A percentile compares a stretch with the other conserved stretches of the same genome.
These are phyloP conservation scores for Chernovozyma aurita DNA, from an alignment of 1,139 yeast genomes.

Conservation along the genomic window DNA sequence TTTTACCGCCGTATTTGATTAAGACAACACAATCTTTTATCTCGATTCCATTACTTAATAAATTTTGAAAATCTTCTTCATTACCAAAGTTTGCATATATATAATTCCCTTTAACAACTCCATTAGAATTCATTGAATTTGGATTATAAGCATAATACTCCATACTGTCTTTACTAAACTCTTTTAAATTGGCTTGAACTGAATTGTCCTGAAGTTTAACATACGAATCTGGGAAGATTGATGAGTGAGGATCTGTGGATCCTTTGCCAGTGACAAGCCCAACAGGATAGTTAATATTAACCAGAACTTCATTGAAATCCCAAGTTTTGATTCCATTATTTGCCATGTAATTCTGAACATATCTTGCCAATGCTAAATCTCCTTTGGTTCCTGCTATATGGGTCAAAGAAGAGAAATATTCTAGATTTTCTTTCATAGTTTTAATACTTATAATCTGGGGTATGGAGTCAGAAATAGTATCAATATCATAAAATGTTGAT, in stretches of 20 bases:
- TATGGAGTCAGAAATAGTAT: constrained; percentile 45
- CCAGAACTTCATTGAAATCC: constrained; percentile 46
- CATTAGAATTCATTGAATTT: constrained; percentile 46
- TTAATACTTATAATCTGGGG: constrained; percentile 48
- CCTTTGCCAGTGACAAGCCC: constrained; percentile 9
- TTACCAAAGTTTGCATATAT: constrained; percentile 60
- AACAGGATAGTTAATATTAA: constrained; percentile 56
- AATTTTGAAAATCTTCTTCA: constrained; percentile 46
- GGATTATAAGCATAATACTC: constrained; percentile 60
- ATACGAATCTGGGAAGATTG: constrained; percentile 10
- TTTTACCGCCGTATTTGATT: constrained; percentile 53
- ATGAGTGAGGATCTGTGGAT: constrained; percentile 13
- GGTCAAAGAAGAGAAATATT: constrained; percentile 78
- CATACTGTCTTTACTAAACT: constrained; percentile 22
- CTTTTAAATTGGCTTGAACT: constrained; percentile 35
- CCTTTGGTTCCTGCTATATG: constrained; percentile 88
- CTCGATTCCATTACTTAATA: constrained; percentile 33
- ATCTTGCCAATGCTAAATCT: constrained; percentile 65
- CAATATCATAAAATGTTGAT: constrained; percentile 63
- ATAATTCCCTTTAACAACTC: constrained; percentile 52
- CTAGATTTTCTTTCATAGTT: constrained; percentile 64
- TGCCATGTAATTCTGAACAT: constrained; percentile 53
- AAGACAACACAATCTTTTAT: constrained; percentile 48
- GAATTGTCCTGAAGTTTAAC: constrained; percentile 33
- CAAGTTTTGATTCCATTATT: constrained; percentile 53